These are phyloP conservation scores for Pichia sp. DNA, from an alignment of 1,139 yeast genomes.

Conservation along the genomic window DNA sequence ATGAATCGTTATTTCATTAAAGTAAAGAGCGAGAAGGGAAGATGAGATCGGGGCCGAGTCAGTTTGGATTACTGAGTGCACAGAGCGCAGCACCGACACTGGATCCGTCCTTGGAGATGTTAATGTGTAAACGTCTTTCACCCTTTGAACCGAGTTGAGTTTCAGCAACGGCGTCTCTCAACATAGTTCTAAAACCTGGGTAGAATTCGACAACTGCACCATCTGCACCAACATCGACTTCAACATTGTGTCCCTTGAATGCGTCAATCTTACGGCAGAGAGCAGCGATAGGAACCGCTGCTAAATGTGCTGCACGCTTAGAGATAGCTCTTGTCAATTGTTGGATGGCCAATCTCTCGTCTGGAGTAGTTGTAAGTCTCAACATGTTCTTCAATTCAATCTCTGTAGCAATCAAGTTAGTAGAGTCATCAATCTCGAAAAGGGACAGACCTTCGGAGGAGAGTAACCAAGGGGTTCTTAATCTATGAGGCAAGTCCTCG, in stretches of 20 bases:
- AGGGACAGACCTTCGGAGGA: slow-evolving; percentile 79
- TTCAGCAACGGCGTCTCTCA: slow-evolving; percentile 66
- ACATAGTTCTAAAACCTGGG: slow-evolving; percentile 74
- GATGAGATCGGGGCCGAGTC: too few species aligned
- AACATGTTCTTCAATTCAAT: slow-evolving; percentile 55
- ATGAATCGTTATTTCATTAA: too few species aligned
- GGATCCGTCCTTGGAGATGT: slow-evolving; percentile 87
- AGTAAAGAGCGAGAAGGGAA: neutral
- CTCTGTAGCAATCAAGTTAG: slow-evolving; percentile 60
- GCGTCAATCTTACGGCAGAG: slow-evolving; percentile 53
- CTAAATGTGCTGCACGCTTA: slow-evolving; percentile 74
- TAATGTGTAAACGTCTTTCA: slow-evolving; percentile 61
- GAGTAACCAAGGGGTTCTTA: slow-evolving; percentile 67
- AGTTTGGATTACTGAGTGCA: slow-evolving; percentile 49
- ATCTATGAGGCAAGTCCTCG: slow-evolving; percentile 57
- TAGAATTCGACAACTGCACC: slow-evolving; percentile 91
- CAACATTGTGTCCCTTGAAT: slow-evolving; percentile 43
- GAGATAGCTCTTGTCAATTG: slow-evolving; percentile 70
- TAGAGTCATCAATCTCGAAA: slow-evolving; percentile 74
- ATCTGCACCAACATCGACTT: slow-evolving; percentile 88
- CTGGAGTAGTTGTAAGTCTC: slow-evolving; percentile 57
- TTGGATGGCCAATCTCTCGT: slow-evolving; percentile 69
- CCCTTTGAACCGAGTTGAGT: slow-evolving; percentile 69
- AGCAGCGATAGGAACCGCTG: slow-evolving; percentile 88
- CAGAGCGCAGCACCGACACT: slow-evolving; percentile 97